Evolutionary conservation across 441 rosid species (phyloP), one percentile per base, ranked within the genome.

Genomic region (Oxalis stricta): DNA sequence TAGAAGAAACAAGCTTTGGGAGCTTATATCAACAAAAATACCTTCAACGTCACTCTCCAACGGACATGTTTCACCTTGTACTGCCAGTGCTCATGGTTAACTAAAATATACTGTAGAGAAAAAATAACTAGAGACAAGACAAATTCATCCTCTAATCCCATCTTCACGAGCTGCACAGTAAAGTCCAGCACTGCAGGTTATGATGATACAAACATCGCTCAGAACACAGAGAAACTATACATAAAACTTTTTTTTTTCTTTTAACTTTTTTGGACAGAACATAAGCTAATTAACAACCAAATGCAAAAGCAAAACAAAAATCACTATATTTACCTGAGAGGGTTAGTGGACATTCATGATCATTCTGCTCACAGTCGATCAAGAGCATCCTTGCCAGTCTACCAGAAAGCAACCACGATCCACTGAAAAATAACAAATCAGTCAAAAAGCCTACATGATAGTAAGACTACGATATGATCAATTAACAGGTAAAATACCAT

Each of bases 41-140:
- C 97, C 94, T 84, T 84, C 46, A 73, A 48, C 46, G 95, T 82
- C 61, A 82, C 73, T 63, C 63, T 73, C 97, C 97, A 84, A 51
- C 95, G 89, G 59, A 61, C 65, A 50, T 61, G 61, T 50, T 66
- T 75, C 66, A 56, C 68, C 67, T 76, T 82, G 66, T 82, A 84
- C 62, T 77, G 84, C 94, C 95, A 85, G 61, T 48, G 71, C 59
- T 77, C 97, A 64, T 89, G 97, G 65, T 73, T 77, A 48, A 73
- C 89, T 47, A 89, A 68, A 71, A 89, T 69, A 61, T 82, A 77
- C 63, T 79, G 94, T 53, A 89, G 59, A 36, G 86, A 68, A 60
- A 89, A 89, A 67, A 74, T 69, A 50, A 76, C 66, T 61, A 84
- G 63, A 41, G 84, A 74, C 36, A 73, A 52, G 38, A 74, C 86